phyloP scores from a whole-genome alignment of 441 rosid species.

The Biscutella auriculata region DNA sequence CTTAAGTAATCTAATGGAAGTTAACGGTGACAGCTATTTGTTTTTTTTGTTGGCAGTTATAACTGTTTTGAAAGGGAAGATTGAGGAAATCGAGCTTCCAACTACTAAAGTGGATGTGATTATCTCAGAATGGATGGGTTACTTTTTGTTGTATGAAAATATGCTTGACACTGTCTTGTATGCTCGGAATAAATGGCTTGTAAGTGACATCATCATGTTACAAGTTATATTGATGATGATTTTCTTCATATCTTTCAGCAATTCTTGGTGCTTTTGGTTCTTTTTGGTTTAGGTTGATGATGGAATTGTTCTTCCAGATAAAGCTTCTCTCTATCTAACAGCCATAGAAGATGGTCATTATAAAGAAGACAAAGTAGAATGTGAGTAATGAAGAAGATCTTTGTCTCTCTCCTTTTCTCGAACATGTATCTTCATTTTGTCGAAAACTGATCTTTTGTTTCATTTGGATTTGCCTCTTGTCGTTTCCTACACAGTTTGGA shows the following conservation, averaged over 20 bases:
- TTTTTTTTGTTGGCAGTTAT: slow-evolving; percentile 35
- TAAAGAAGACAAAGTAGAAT: slow-evolving; percentile 81
- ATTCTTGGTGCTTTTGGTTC: neutral
- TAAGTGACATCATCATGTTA: slow-evolving; percentile 27
- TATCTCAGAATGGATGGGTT: slow-evolving; percentile 94
- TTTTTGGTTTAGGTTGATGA: slow-evolving; percentile 39
- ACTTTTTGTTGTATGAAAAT: slow-evolving; percentile 75
- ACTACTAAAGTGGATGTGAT: slow-evolving; percentile 68
- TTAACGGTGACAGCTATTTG: neutral
- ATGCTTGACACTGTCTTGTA: slow-evolving; percentile 71
- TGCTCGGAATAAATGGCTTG: slow-evolving; percentile 93
- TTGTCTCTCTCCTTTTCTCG: neutral
- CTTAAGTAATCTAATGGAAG: neutral
- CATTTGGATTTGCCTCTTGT: neutral
- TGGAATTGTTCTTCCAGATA: slow-evolving; percentile 73
- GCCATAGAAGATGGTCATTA: slow-evolving; percentile 87
- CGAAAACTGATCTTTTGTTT: neutral
- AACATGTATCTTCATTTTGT: neutral
- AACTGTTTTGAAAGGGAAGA: slow-evolving; percentile 86
- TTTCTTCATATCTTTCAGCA: neutral
- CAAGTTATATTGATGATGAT: neutral
- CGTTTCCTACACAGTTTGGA: slow-evolving; percentile 48
- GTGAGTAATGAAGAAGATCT: slow-evolving; percentile 27
- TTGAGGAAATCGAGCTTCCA: slow-evolving; percentile 85
- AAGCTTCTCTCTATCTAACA: slow-evolving; percentile 69